phyloP scores from a whole-genome alignment of 2,329 filamentous ascomycete species.

The Fonsecaea erecta region DNA sequence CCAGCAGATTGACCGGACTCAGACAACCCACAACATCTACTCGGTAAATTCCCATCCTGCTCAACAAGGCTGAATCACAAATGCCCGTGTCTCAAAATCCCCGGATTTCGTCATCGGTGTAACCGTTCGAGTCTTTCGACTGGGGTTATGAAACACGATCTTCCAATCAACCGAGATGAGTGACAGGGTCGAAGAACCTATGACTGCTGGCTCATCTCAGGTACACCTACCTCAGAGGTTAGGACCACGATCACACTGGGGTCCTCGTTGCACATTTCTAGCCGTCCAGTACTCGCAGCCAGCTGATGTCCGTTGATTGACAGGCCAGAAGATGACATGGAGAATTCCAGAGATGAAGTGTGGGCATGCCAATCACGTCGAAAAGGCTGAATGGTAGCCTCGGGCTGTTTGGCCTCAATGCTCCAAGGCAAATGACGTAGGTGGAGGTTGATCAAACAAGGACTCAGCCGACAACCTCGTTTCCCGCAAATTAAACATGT shows the following conservation, averaged over 20 bases:
- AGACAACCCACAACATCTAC: too few relatives aligned
- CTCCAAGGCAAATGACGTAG: slow-evolving; percentile 2
- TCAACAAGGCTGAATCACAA: neutral
- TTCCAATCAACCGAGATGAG: neutral
- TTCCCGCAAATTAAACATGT: slow-evolving; percentile 15
- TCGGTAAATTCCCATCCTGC: neutral
- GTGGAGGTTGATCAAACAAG: neutral
- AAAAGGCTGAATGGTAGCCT: slow-evolving; percentile 7
- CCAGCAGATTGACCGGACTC: neutral
- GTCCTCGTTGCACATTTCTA: neutral
- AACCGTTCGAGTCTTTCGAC: neutral
- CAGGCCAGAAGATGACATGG: too few relatives aligned
- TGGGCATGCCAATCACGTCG: slow-evolving; percentile 16
- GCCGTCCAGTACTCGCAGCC: neutral
- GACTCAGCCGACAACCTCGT: neutral
- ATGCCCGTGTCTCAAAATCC: neutral
- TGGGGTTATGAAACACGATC: neutral
- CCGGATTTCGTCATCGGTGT: slow-evolving; percentile 1
- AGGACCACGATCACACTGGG: neutral
- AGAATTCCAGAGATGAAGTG: slow-evolving; percentile 11
- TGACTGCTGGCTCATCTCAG: neutral
- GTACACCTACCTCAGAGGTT: neutral
- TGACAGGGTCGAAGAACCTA: neutral
- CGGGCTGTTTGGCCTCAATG: too few relatives aligned
- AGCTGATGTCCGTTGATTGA: too few relatives aligned